Conservation (phyloP, 805 yeast species). For the Danielia reshetovae region DNA sequence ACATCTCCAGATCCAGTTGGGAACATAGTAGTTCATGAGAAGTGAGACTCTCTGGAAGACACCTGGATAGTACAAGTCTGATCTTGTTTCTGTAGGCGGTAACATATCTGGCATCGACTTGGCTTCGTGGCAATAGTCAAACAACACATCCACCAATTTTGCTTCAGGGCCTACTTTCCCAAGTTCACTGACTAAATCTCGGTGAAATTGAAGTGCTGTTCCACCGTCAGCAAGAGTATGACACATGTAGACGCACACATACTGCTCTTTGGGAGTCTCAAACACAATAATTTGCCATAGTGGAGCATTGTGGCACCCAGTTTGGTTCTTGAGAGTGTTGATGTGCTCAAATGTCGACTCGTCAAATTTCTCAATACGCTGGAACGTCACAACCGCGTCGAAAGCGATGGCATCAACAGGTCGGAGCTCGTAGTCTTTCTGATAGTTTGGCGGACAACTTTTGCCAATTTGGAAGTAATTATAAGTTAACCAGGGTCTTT, state of each 20-base stretch:
- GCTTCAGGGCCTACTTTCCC: slow-evolving; percentile 5
- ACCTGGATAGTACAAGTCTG: slow-evolving; percentile 5
- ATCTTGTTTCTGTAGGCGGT: slow-evolving; percentile 8
- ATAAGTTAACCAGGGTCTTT: slow-evolving; percentile 12
- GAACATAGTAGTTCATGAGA: slow-evolving; percentile 1
- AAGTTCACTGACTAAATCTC: slow-evolving; percentile 9
- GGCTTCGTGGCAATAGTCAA: slow-evolving; percentile 6
- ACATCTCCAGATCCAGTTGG: background rate
- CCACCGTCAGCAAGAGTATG: slow-evolving; percentile 11
- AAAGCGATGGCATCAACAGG: slow-evolving; percentile 16
- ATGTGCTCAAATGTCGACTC: slow-evolving; percentile 11
- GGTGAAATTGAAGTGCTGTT: slow-evolving; percentile 8
- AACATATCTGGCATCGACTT: slow-evolving; percentile 2
- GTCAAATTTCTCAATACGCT: slow-evolving; percentile 12
- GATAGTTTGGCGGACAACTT: slow-evolving; percentile 3
- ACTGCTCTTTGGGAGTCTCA: slow-evolving; percentile 3
- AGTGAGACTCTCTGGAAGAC: background rate
- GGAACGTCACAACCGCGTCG: slow-evolving; percentile 19
- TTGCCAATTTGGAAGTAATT: slow-evolving; percentile 16
- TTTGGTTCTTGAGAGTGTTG: slow-evolving; percentile 5
- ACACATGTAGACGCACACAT: slow-evolving; percentile 7
- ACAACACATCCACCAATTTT: slow-evolving; percentile 1
- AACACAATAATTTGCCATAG: slow-evolving; percentile 21
- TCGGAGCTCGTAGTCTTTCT: slow-evolving; percentile 12
- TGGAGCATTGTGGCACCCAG: slow-evolving; percentile 10